Evolutionary conservation across 2,329 filamentous ascomycete genomes (phyloP), one percentile per base, ranked within the genome.

Genomic region (Scolecobasidium constrictum): DNA sequence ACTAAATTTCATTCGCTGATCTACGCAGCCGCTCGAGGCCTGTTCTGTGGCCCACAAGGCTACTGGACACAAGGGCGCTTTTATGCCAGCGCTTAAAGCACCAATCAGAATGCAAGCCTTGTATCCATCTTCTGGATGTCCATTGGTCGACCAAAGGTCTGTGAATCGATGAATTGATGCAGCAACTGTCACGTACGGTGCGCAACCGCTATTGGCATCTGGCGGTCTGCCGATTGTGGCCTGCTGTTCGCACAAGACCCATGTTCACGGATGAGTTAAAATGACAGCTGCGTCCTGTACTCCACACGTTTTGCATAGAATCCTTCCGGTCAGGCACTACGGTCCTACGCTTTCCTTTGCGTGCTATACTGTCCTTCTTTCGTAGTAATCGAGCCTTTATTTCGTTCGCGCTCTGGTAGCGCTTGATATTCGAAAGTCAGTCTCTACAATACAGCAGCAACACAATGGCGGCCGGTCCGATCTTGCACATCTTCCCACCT

Each of bases 401-500:
- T n/a, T n/a, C n/a, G 9, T 31, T 31, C 21, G 38, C 38, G 38
- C 38, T 41, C 38, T 41, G 38, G 38, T 17, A 41, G 38, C 21
- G 38, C 26, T 20, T 13, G 13, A 20, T 34, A 13, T n/a, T 33
- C 9, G 5, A 13, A 18, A 33, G 26, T 34, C 38, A 41, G 18
- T 41, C 37, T 16, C 11, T 11, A 5, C 13, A 41, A 5, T 41
- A 18, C 12, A 11, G 22, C 21, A 12, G 17, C 19, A 7, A 39
- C 34, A 37, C 18, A 42, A 42, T 42, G 40, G 18, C 40, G n/a
- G 33, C 40, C n/a, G 40, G 40, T 35, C 43, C 43, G 28, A 35
- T 31, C n/a, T 23, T 45, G 12, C 38, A 45, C 21, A 45, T 45
- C n/a, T 45, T 45, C 23, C 43, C 43, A 12, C 43, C 43, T 18